Evolutionary conservation across 139 green algal species (phyloP), one percentile per base, ranked within the genome.

Genomic region (Micractinium conductrix): DNA sequence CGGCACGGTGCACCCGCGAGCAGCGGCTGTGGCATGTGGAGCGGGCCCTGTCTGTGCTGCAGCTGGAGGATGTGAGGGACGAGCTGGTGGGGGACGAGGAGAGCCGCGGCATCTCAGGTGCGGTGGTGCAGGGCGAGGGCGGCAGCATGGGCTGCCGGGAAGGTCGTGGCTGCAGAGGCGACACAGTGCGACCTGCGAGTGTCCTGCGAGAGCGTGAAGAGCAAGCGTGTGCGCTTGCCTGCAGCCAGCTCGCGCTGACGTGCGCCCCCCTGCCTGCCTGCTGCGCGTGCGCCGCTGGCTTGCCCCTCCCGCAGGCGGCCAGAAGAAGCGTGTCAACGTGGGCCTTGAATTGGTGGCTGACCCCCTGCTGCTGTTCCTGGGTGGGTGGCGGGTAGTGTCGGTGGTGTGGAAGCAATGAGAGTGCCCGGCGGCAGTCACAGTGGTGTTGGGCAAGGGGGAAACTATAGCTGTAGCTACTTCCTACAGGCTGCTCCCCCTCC

Each of bases 311-410:
- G n/a, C n/a, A n/a, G 73, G 45, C 21, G 73, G 90, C 0, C 92
- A 95, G 83, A 85, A 91, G 37, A 97, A 97, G 90, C 88, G 94
- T 4, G 91, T 96, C 30, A 95, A 93, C 78, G 89, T 97, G 12
- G 94, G 91, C 4, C 68, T 96, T 50, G 95, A 98, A 87, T 88
- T 98, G 58, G 91, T 97, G 24, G 88, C 85, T 42, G 83, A 93
- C 67, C 95, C 95, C 28, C 82, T 62, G 12, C 81, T 98, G 72
- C 88, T 97, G 2, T 93, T 97, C 35, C 80, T 96, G 74, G 88
- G 84, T 91, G 28, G 38, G 44, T 28, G 3, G 55, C 5, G 68
- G 37, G 68, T 74, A 12, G 33, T 74, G 35, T 9, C 14, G 16
- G 68, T 7, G 12, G 4, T 12, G 4, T 74, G 16, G 19, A 50